phyloP scores from a whole-genome alignment of 441 rosid species.

The Erodium trifolium region DNA sequence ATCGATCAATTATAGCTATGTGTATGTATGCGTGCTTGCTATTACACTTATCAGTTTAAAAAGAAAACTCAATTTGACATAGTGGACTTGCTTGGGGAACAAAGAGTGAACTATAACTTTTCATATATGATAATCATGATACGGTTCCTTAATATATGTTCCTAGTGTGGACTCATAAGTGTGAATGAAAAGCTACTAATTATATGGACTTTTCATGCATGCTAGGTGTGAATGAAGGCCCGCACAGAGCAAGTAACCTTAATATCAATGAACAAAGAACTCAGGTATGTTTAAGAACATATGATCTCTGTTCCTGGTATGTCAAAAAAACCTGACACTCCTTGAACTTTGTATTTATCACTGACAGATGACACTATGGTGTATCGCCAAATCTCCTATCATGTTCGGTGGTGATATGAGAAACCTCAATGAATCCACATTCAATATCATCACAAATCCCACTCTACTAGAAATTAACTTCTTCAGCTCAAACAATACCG shows the following conservation, averaged over 20 bases:
- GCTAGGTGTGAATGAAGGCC: slow-evolving; percentile 65
- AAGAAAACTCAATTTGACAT: too few species aligned
- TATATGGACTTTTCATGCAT: neutral
- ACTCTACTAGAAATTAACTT: slow-evolving; percentile 57
- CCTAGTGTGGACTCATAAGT: too few species aligned
- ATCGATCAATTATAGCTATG: too few species aligned
- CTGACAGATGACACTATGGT: slow-evolving; percentile 86
- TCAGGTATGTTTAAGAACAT: slow-evolving; percentile 39
- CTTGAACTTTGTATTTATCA: slow-evolving; percentile 8
- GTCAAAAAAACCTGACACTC: slow-evolving; percentile 2
- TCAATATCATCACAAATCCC: slow-evolving; percentile 65
- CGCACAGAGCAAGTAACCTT: slow-evolving; percentile 64
- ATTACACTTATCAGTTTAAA: too few species aligned
- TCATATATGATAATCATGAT: too few species aligned
- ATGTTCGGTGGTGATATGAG: slow-evolving; percentile 95
- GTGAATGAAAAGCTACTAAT: neutral
- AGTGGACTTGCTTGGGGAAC: too few species aligned
- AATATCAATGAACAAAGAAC: slow-evolving; percentile 60
- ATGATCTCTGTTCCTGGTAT: neutral
- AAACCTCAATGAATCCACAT: slow-evolving; percentile 55
- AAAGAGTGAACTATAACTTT: too few species aligned
- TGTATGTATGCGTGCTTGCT: too few species aligned
- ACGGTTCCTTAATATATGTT: too few species aligned
- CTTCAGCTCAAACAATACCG: slow-evolving; percentile 63
- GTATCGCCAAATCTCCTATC: slow-evolving; percentile 83